Evolutionary conservation across 805 yeast genomes (phyloP).

Genomic region (Metahyphopichia silvanorum): DNA sequence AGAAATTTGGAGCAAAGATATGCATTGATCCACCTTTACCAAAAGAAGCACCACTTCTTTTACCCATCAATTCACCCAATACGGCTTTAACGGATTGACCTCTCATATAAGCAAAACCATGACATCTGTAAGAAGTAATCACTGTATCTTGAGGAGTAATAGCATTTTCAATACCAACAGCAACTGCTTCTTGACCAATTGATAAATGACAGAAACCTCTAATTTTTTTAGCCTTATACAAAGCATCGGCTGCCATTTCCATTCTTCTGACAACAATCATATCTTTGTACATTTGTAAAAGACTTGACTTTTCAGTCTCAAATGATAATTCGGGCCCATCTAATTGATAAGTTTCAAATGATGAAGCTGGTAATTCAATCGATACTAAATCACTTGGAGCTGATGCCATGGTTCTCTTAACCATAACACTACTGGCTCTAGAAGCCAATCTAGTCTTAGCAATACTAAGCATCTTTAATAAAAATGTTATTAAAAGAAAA

Average conservation of each 20-base stretch:
- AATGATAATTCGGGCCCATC: conserved; percentile 65
- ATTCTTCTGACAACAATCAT: conserved; percentile 92
- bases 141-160: conserved; percentile 80
- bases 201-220: conserved; percentile 99
- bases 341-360: conserved; percentile 84
- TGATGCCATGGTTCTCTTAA: conserved; percentile 35
- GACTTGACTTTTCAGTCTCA: conserved; percentile 74
- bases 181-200: conserved; percentile 98
- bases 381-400: conserved; percentile 33
- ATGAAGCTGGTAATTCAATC: conserved; percentile 69
- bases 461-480: conserved; percentile 10
- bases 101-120: conserved; percentile 96
- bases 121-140: conserved; percentile 98
- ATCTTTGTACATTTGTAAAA: conserved; percentile 93
- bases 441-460: conserved; percentile 13
- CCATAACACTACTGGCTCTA: conserved; percentile 9
- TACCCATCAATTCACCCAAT: conserved; percentile 95
- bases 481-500: conserved; percentile 6
- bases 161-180: conserved; percentile 97
- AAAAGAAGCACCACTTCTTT: conserved; percentile 88
- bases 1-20: conserved; percentile 92
- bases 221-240: conserved; percentile 96
- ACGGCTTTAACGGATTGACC: conserved; percentile 90
- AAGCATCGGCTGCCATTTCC: conserved; percentile 99
- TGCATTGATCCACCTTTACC: conserved; percentile 99